phyloP scores from a whole-genome alignment of 176 grass and related monocot species.

The Cenchrus purpureus region DNA sequence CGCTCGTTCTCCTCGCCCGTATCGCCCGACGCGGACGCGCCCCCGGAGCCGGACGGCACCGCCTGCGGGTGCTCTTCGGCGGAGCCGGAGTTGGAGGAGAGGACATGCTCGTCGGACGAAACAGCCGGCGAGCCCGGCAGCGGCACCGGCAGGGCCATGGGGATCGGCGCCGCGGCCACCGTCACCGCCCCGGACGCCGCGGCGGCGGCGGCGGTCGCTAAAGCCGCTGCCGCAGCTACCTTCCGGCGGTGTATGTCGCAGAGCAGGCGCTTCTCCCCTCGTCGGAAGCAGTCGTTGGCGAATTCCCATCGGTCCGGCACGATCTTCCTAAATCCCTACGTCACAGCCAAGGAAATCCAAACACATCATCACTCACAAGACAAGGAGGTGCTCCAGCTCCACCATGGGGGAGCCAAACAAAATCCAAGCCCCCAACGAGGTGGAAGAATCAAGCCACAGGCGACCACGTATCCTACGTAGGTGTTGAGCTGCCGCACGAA shows the following conservation, averaged over 20 bases:
- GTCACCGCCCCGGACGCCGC: constrained; percentile 37
- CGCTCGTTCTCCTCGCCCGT: constrained; percentile 76
- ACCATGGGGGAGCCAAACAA: neutral
- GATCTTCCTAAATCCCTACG: constrained; percentile 91
- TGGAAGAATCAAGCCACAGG: neutral
- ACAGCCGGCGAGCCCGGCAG: constrained; percentile 50
- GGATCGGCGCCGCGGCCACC: constrained; percentile 52
- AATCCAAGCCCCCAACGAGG: neutral
- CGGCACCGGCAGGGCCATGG: constrained; percentile 56
- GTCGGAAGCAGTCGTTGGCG: constrained; percentile 80
- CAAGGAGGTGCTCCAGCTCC: neutral
- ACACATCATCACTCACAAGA: constrained; percentile 21
- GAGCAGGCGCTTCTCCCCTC: constrained; percentile 69
- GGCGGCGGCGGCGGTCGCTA: constrained; percentile 3
- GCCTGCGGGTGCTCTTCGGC: constrained; percentile 19
- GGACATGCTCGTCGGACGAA: constrained; percentile 72
- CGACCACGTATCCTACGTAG: constrained; percentile 58
- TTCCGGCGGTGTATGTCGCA: constrained; percentile 86
- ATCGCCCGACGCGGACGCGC: constrained; percentile 49
- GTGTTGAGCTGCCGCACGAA: constrained; percentile 98
- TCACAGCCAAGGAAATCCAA: constrained; percentile 48
- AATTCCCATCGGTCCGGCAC: constrained; percentile 89
- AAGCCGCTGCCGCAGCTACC: constrained; percentile 26
- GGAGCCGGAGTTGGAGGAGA: constrained; percentile 65
- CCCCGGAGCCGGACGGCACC: constrained; percentile 37